These are phyloP conservation scores for Cladosporium cucumerinum DNA, from an alignment of 2,329 filamentous ascomycete genomes.

Conservation along the genomic window DNA sequence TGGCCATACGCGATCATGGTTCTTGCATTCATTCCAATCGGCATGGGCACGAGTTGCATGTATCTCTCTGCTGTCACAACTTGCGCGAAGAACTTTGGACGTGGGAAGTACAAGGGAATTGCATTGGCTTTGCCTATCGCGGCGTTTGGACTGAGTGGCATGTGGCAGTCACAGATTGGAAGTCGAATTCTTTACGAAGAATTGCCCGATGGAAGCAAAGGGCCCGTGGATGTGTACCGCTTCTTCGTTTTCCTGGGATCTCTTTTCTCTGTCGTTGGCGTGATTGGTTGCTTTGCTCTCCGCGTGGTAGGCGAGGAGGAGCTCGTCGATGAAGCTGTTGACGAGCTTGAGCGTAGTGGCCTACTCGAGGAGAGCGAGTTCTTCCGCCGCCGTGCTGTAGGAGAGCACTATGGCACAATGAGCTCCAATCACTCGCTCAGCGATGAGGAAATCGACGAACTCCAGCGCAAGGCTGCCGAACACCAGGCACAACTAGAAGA, in stretches of 20 bases:
- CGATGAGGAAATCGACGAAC: slow-evolving; percentile 46
- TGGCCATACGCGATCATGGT: slow-evolving; percentile 83
- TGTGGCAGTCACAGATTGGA: slow-evolving; percentile 91
- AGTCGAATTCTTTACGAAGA: slow-evolving; percentile 72
- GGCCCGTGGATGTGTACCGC: slow-evolving; percentile 69
- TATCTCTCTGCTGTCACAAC: slow-evolving; percentile 90
- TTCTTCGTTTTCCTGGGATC: slow-evolving; percentile 84
- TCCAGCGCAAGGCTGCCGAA: slow-evolving; percentile 45
- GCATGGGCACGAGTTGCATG: slow-evolving; percentile 80
- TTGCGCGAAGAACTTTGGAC: slow-evolving; percentile 96
- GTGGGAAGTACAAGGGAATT: slow-evolving; percentile 79
- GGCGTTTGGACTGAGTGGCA: slow-evolving; percentile 85
- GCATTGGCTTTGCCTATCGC: slow-evolving; percentile 89
- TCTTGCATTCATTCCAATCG: slow-evolving; percentile 76
- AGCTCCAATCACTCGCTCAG: slow-evolving; percentile 39
- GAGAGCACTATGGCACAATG: slow-evolving; percentile 58
- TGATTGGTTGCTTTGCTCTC: slow-evolving; percentile 71
- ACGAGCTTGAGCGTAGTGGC: slow-evolving; percentile 86
- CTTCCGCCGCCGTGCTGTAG: slow-evolving; percentile 47
- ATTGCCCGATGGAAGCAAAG: slow-evolving; percentile 57
- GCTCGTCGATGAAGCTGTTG: slow-evolving; percentile 84
- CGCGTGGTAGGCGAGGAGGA: slow-evolving; percentile 79
- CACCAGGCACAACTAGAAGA: slow-evolving; percentile 48
- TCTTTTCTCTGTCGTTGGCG: slow-evolving; percentile 66
- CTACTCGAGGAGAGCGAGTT: slow-evolving; percentile 72